Conservation (phyloP, 2,329 filamentous ascomycete genomes). For the Arachnomyces sp. region DNA sequence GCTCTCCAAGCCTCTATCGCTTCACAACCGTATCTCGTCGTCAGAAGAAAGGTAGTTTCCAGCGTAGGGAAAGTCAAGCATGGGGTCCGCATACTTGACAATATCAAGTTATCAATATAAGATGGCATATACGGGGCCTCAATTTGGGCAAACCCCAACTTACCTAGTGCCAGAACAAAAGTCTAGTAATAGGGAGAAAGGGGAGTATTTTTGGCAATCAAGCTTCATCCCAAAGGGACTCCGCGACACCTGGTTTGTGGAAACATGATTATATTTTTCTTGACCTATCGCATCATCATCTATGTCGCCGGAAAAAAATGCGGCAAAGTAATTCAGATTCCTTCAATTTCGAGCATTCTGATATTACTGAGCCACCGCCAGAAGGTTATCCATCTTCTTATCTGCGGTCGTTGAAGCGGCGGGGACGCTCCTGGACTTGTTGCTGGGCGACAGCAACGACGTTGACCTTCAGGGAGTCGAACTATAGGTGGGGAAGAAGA, state of each 20-base stretch:
- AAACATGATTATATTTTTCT: conserved; percentile 17
- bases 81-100: no score
- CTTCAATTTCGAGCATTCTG: no score
- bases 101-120: no score
- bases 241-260: conserved; percentile 76
- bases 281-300: conserved; percentile 6
- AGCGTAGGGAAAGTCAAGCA: no score
- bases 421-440: conserved; percentile 74
- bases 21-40: no score
- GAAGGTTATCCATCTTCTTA: conserved; percentile 4
- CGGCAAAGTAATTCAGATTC: conserved; percentile 3
- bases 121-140: conserved; percentile 9
- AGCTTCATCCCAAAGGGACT: conserved; percentile 76
- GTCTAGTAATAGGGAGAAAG: conserved; percentile 7
- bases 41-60: no score
- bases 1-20: no score
- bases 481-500: conserved; percentile 49
- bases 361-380: no score
- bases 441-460: conserved; percentile 84
- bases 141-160: conserved; percentile 2
- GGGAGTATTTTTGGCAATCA: conserved; percentile 68
- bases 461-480: conserved; percentile 96
- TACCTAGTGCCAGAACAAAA: background rate
- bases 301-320: conserved; percentile 5
- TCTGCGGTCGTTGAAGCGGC: conserved; percentile 54